These are phyloP conservation scores for Pulveroboletus sp. DNA, from an alignment of 768 basidiomycete genomes.

Conservation along the genomic window DNA sequence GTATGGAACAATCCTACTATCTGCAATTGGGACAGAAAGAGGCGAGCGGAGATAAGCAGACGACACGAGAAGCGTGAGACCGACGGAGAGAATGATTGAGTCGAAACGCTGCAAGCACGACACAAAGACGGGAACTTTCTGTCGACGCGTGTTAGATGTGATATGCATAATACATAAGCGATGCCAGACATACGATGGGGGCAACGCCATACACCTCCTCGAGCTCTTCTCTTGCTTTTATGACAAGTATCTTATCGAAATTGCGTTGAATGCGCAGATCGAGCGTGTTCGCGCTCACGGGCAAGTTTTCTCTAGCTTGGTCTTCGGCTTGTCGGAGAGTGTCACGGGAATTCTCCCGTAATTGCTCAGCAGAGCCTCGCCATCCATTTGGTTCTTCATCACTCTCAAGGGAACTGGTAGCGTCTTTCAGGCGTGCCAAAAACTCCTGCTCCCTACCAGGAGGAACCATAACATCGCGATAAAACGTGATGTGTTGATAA, in stretches of 20 bases:
- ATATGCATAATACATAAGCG: neutral
- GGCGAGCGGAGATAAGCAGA: constrained; percentile 58
- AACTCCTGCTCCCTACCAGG: constrained; percentile 38
- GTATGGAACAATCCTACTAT: constrained; percentile 12
- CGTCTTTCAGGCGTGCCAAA: constrained; percentile 28
- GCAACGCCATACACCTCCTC: constrained; percentile 80
- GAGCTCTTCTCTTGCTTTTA: constrained; percentile 68
- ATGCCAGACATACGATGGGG: constrained; percentile 54
- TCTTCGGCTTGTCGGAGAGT: constrained; percentile 21
- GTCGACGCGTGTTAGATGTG: constrained; percentile 5
- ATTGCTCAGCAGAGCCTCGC: constrained; percentile 9
- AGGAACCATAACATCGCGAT: constrained; percentile 62
- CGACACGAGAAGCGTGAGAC: constrained; percentile 49
- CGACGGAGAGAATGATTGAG: constrained; percentile 64
- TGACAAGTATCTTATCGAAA: constrained; percentile 56
- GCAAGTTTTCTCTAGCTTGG: constrained; percentile 4
- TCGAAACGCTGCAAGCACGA: constrained; percentile 74
- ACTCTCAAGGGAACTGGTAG: constrained; percentile 1
- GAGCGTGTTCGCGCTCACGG: constrained; percentile 13
- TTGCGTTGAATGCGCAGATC: constrained; percentile 54
- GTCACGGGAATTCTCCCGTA: constrained; percentile 8
- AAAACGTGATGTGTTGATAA: constrained; percentile 61
- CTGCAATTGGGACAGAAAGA: constrained; percentile 31
- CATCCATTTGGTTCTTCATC: constrained; percentile 10
- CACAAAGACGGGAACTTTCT: constrained; percentile 78